Evolutionary conservation across 140 eudicot species (phyloP).

Genomic region (Senecio squalidus): DNA sequence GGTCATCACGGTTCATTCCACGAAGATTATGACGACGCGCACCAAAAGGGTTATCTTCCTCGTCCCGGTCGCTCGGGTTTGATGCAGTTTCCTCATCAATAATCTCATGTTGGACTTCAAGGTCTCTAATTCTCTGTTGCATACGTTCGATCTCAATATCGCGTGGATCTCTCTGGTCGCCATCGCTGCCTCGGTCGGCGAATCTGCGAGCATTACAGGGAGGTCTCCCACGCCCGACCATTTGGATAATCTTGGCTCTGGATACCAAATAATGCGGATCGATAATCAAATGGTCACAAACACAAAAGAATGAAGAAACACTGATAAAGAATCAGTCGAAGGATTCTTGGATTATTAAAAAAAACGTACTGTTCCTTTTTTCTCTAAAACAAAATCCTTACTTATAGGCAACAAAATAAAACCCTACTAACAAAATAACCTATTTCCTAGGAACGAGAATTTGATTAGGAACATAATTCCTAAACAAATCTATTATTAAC

Average conservation of each 20-base stretch:
- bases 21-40: background rate
- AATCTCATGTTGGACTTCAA: background rate
- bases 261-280: slow-evolving; percentile 12
- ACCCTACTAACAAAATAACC: too few relatives aligned
- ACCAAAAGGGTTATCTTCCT: background rate
- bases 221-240: slow-evolving; percentile 7
- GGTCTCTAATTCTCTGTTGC: background rate
- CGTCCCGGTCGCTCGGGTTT: background rate
- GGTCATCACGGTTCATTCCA: background rate
- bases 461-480: too few relatives aligned
- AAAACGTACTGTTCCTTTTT: too few relatives aligned
- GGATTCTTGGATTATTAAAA: background rate
- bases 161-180: too few relatives aligned
- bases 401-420: too few relatives aligned
- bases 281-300: background rate
- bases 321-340: background rate
- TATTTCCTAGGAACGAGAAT: too few relatives aligned
- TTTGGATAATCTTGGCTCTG: background rate
- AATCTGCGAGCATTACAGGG: slow-evolving; percentile 7
- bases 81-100: background rate
- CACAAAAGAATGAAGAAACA: background rate
- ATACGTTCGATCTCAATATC: slow-evolving; percentile 4
- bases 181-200: slow-evolving; percentile 6
- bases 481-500: too few relatives aligned
- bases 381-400: too few relatives aligned